These are phyloP conservation scores for Psidium guajava DNA, from an alignment of 345 rosid genomes.

Conservation along the genomic window DNA sequence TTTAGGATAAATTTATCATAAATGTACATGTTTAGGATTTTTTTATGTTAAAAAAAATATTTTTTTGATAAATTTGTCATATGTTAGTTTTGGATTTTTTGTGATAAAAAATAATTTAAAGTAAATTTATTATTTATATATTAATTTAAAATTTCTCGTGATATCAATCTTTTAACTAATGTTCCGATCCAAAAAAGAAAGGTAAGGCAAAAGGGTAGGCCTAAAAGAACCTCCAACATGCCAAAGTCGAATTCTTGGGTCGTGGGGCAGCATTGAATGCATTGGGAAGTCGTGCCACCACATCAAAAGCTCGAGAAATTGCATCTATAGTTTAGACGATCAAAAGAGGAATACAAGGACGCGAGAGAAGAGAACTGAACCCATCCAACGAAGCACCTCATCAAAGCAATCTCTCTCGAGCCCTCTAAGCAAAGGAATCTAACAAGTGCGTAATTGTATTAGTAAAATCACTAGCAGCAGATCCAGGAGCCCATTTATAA, in stretches of 20 bases:
- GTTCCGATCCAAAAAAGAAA: not conserved
- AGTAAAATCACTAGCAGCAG: not conserved
- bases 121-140: too few species aligned
- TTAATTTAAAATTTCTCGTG: too few species aligned
- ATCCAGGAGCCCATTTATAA: not conserved
- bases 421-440: not conserved
- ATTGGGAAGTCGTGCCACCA: not conserved
- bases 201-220: not conserved
- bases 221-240: not conserved
- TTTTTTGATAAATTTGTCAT: too few species aligned
- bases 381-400: not conserved
- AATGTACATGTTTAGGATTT: too few species aligned
- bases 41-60: too few species aligned
- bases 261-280: not conserved
- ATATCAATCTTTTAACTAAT: too few species aligned
- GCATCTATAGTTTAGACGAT: not conserved
- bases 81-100: too few species aligned
- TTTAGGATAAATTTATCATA: too few species aligned
- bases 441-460: not conserved
- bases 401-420: not conserved
- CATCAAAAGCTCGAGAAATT: not conserved
- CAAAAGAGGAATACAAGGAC: not conserved
- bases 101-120: too few species aligned
- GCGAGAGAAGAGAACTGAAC: not conserved
- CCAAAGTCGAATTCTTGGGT: not conserved